phyloP scores from a whole-genome alignment of 257 asterid species.

The Fraxinus pennsylvanica region DNA sequence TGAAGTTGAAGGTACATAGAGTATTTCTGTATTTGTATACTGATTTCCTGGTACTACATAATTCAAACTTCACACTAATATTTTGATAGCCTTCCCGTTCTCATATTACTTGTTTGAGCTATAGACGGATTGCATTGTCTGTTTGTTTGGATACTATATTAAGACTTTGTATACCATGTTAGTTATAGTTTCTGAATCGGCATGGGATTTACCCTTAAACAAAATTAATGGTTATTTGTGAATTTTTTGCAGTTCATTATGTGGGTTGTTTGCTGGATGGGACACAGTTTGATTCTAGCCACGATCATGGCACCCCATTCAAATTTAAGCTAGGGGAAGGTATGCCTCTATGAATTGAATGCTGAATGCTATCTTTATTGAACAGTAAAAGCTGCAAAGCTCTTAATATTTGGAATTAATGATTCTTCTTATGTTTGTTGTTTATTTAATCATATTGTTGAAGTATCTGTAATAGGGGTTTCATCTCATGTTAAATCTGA shows the following conservation, averaged over 20 bases:
- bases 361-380: not conserved
- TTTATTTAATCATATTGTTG: not conserved
- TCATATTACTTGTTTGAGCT: not conserved
- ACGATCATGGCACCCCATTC: slow-evolving; percentile 43
- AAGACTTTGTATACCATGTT: no score
- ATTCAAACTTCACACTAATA: not conserved
- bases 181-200: no score
- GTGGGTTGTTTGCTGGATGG: slow-evolving; percentile 62
- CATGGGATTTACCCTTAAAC: not conserved
- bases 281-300: slow-evolving; percentile 57
- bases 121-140: no score
- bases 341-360: slow-evolving; percentile 5
- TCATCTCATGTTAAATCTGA: not conserved
- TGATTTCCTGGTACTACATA: not conserved
- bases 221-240: slow-evolving; percentile 16
- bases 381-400: not conserved
- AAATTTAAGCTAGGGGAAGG: slow-evolving; percentile 56
- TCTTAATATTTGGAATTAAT: not conserved
- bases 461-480: not conserved
- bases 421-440: not conserved
- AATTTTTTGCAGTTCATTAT: slow-evolving; percentile 52
- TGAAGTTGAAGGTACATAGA: slow-evolving; percentile 53
- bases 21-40: not conserved
- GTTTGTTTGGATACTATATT: no score
- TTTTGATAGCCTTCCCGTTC: not conserved